Base-by-base conservation (phyloP, 768 basidiomycete genomes). In the Leccinum obscurum region DNA sequence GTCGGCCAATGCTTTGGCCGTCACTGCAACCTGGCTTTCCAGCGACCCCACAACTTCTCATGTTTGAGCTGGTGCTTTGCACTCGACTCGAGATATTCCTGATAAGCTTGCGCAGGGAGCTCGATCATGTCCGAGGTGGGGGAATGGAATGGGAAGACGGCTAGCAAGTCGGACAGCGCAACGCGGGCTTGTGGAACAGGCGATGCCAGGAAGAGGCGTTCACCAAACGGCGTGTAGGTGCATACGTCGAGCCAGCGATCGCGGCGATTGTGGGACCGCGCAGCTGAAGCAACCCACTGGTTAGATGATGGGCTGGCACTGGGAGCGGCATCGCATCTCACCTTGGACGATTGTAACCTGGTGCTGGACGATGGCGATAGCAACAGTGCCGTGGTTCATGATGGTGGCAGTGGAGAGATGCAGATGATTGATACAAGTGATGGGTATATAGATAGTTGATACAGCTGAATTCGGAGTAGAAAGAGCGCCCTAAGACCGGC, bases 311-410 rank as follows among this genome's bases (percentile, higher is more conserved):
- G 53, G 1, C 15, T 35, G 28, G 24, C 53, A 6, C 41, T 37
- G 11, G 57, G 17, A 10, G 24, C 22, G 44, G 13, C 8, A 37
- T 37, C 72, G 13, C 8, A 37, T 37, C 72, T 58, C 65, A 87
- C 89, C 83, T 83, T 87, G 85, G 26, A 89, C 84, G 61, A 90
- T 70, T 78, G 82, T 83, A 35, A 90, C 84, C 69, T 85, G 83
- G 83, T 26, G 26, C 64, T 85, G 84, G 51, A 90, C 85, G 60
- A 89, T 68, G 24, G 89, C 89, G 58, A 90, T 81, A 55, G 87
- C 89, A 60, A 89, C 75, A 44, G 83, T 80, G 55, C 88, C 85
- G 69, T 83, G 72, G 64, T 81, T 74, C 78, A 85, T 69, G 37
- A 61, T 79, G 34, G 17, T n/a, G 70, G 73, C 2, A 20, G 20